Conservation (phyloP, 2,329 filamentous ascomycete genomes). For the Metarhizium album region DNA sequence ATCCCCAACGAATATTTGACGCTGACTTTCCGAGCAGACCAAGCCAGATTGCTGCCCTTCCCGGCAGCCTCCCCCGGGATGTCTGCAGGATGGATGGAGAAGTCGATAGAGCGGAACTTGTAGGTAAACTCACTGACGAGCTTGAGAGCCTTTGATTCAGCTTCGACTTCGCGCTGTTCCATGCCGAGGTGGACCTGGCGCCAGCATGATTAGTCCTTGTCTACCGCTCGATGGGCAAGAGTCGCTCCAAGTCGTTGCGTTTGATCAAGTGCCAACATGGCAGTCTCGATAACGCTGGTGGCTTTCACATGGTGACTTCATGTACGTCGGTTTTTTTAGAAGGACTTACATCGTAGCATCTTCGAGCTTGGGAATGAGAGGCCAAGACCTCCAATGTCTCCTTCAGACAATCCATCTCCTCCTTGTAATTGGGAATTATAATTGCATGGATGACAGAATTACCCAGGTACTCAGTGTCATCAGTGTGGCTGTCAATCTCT, state of each 20-base stretch:
- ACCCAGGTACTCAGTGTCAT: conserved; percentile 31
- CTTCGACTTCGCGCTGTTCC: conserved; percentile 56
- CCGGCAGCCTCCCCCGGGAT: conserved; percentile 59
- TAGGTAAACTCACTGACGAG: conserved; percentile 53
- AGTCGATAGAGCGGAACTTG: conserved; percentile 56
- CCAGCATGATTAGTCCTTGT: conserved; percentile 1
- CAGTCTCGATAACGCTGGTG: too few species aligned
- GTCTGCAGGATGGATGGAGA: conserved; percentile 55
- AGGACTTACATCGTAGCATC: conserved; percentile 56
- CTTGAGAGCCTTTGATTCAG: conserved; percentile 48
- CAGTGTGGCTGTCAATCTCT: conserved; percentile 35
- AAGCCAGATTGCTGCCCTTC: conserved; percentile 65
- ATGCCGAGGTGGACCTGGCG: conserved; percentile 62
- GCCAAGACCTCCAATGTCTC: conserved; percentile 60
- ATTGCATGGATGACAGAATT: conserved; percentile 50
- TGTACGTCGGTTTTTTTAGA: too few species aligned
- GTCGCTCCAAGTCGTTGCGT: too few species aligned
- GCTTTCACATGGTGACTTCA: too few species aligned
- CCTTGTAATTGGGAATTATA: conserved; percentile 64
- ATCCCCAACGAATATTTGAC: conserved; percentile 42
- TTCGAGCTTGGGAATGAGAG: conserved; percentile 51
- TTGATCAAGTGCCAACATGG: too few species aligned
- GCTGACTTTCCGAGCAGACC: conserved; percentile 57
- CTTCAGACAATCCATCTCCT: conserved; percentile 56
- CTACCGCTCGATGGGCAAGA: background rate